Conservation (phyloP, 2,329 filamentous ascomycete genomes). For the Pseudogymnoascus sp. region DNA sequence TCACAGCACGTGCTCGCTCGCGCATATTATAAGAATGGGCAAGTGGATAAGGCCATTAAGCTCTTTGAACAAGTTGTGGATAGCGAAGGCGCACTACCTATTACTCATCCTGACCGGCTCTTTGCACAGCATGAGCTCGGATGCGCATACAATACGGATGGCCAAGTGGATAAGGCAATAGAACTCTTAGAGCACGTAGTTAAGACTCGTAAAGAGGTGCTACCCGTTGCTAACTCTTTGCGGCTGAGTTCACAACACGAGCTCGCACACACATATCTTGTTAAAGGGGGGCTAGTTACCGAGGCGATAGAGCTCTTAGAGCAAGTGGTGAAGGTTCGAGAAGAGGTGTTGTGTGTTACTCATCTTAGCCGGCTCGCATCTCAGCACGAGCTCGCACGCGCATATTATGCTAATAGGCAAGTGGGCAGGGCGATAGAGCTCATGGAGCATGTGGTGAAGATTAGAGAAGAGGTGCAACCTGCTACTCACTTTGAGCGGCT, state of each 20-base stretch:
- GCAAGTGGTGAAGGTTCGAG: neutral
- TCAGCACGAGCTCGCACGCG: neutral
- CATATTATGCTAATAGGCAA: too few species aligned
- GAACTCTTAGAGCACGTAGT: neutral
- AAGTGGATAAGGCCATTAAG: conserved; percentile 8
- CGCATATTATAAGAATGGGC: neutral
- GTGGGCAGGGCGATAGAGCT: too few species aligned
- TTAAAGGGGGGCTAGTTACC: neutral
- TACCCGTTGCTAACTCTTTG: neutral
- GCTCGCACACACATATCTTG: neutral
- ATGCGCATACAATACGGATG: neutral
- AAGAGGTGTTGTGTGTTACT: neutral
- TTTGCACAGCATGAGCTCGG: neutral
- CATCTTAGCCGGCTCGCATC: neutral
- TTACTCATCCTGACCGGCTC: neutral
- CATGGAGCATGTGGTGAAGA: neutral
- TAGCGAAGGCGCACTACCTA: neutral
- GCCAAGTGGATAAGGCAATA: neutral
- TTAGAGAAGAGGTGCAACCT: neutral
- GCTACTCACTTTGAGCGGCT: too few species aligned
- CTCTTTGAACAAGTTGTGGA: conserved; percentile 7
- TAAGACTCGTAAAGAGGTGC: neutral
- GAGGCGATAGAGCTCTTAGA: conserved; percentile 10
- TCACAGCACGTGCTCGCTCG: neutral
- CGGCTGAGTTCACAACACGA: too few species aligned